Evolutionary conservation across 352 stramenopile species (phyloP).

Genomic region (Phytophthora aleatoria): DNA sequence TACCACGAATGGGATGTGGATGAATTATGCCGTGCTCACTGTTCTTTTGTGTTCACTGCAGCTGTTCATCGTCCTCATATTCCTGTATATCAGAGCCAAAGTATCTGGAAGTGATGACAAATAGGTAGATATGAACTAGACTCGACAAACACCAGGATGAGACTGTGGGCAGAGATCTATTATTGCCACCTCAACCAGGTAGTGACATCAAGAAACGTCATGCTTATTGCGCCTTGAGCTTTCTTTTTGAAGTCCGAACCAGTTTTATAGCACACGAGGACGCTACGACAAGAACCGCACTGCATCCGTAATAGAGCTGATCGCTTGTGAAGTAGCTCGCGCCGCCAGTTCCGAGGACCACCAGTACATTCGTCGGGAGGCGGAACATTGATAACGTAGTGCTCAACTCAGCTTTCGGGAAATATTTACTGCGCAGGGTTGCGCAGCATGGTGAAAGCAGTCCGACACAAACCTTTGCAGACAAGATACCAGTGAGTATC

Average conservation of each 20-base stretch:
- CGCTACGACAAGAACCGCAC: constrained; percentile 39
- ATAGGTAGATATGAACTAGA: constrained; percentile 32
- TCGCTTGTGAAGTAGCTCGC: constrained; percentile 35
- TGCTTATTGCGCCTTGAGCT: constrained; percentile 33
- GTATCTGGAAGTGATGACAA: constrained; percentile 33
- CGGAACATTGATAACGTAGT: constrained; percentile 61
- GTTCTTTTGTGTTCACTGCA: constrained; percentile 15
- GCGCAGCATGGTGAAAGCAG: constrained; percentile 59
- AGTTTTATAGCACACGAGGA: constrained; percentile 38
- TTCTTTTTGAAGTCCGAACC: constrained; percentile 22
- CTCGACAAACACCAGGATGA: constrained; percentile 8
- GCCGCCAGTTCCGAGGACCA: constrained; percentile 58
- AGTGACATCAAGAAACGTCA: constrained; percentile 31
- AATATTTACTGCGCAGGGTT: constrained; percentile 53
- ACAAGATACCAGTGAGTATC: neutral
- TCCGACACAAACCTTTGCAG: constrained; percentile 54
- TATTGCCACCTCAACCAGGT: constrained; percentile 28
- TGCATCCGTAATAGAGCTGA: constrained; percentile 52
- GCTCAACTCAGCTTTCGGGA: constrained; percentile 45
- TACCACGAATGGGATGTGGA: neutral
- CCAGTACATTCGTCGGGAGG: constrained; percentile 67
- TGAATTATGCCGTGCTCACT: constrained; percentile 2
- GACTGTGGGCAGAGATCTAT: constrained; percentile 20
- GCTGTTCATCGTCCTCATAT: constrained; percentile 54
- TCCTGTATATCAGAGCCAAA: constrained; percentile 64